Base-by-base conservation (phyloP, 257 asterid genomes). In the Datura wrightii region DNA sequence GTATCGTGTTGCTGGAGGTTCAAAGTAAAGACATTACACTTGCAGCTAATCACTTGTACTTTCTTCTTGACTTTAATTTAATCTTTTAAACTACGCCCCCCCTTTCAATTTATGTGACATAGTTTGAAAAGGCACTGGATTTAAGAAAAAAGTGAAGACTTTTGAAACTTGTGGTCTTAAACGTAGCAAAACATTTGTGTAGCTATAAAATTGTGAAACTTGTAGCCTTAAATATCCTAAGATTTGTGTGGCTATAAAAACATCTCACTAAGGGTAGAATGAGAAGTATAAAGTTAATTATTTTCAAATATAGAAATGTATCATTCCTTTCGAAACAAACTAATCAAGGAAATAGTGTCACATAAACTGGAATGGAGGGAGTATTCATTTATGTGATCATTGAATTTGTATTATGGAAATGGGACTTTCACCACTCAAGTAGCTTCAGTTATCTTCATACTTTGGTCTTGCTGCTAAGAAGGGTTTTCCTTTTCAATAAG, bases 1-100 rank as follows among this genome's bases (percentile, higher is more conserved):
- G 90, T 97, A 97, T 85, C 98, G 98, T 86, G 99, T 97, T 90
- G 99, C 98, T 84, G 99, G 98, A 87, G 98, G 98, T 86, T 90
- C 98, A 85, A 95, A 92, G 99, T 95, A 91, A 84, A 56, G 44
- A 74, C 71, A 34, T 55, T 41, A 8, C 50, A 65, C 48, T 72
- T 85, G 63, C 18, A 18, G 37, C 80, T 48, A 39, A 70, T 41
- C n/a, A 53, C 37, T 71, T 55, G 36, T 63, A 46, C 19, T 62
- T 70, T 24, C 46, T 83, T 39, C 53, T n/a, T 42, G 56, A 59
- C 69, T 76, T 83, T 56, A 48, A 34, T 78, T 14, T 78, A 78
- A 56, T 78, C 31, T 53, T 52, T 15, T 78, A 78, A 78, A 78
- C 34, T 31, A n/a, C 56, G 44, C 53, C 52, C 53, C 16, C 16